Conservation (phyloP, 1,139 yeast species). For the Candida anutae region DNA sequence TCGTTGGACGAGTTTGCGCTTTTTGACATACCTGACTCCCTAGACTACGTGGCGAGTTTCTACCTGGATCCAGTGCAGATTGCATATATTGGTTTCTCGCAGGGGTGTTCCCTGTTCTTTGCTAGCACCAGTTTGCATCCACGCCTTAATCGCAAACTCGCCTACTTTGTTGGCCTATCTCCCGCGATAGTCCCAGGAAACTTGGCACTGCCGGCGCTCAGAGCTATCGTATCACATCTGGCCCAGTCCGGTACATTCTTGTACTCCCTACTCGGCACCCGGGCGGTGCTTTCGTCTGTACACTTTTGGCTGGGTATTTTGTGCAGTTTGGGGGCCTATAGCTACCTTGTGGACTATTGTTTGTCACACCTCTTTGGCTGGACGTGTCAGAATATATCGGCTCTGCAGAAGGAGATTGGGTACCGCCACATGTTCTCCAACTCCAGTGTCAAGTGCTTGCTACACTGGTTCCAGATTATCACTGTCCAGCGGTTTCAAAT, state of each 20-base stretch:
- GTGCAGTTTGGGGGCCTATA: conserved; percentile 25
- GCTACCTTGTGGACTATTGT: conserved; percentile 30
- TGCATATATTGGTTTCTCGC: conserved; percentile 37
- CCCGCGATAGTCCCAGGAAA: conserved; percentile 41
- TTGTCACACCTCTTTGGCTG: conserved; percentile 34
- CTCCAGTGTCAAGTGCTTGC: conserved; percentile 36
- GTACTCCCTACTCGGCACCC: conserved; percentile 30
- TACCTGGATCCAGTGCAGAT: conserved; percentile 10
- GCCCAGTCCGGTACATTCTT: conserved; percentile 27
- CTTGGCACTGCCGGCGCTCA: conserved; percentile 29
- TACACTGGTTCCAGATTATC: conserved; percentile 45
- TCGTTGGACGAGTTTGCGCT: conserved; percentile 80
- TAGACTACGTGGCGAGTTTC: conserved; percentile 43
- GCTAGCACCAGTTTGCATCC: conserved; percentile 37
- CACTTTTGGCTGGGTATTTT: conserved; percentile 36
- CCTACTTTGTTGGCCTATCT: conserved; percentile 33
- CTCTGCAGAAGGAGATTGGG: conserved; percentile 30
- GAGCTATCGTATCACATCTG: conserved; percentile 27
- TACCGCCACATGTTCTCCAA: conserved; percentile 44
- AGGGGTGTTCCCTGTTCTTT: conserved; percentile 39
- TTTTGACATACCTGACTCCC: conserved; percentile 71
- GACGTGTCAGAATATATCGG: conserved; percentile 27
- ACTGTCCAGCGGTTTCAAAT: conserved; percentile 35
- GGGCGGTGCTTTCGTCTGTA: conserved; percentile 40
- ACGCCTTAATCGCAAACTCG: conserved; percentile 26